Percentiles rank a stretch among this genome's conserved stretches.
phyloP scores from a whole-genome alignment of 164 flowering plant species.

The Vitis cinerea region DNA sequence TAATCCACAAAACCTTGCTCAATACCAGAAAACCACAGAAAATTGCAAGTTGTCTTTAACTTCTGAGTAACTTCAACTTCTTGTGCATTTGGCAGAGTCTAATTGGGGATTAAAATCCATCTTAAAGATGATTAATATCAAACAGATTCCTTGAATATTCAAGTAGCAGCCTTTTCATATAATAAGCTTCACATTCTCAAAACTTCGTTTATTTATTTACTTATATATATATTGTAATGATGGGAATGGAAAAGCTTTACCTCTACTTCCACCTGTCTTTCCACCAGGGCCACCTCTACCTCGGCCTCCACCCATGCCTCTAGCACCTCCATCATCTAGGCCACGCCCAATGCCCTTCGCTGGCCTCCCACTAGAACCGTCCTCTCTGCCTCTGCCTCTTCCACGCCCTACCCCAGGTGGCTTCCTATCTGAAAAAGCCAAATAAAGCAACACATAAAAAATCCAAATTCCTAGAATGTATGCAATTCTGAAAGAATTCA shows the following conservation, averaged over 20 bases:
- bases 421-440: conserved; percentile 29
- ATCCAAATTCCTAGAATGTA: background rate
- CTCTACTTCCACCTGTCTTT: conserved; percentile 42
- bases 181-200: too few relatives aligned
- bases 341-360: conserved; percentile 52
- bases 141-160: too few relatives aligned
- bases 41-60: too few relatives aligned
- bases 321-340: conserved; percentile 42
- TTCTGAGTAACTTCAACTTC: background rate
- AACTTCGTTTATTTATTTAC: too few relatives aligned
- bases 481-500: background rate
- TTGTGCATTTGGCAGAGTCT: background rate
- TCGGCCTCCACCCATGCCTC: conserved; percentile 45
- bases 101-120: background rate
- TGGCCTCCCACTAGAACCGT: conserved; percentile 35
- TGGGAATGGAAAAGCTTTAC: conserved; percentile 16
- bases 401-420: conserved; percentile 46
- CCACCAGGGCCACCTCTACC: conserved; percentile 53
- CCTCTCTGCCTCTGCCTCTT: conserved; percentile 44
- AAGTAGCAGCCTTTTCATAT: too few relatives aligned
- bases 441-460: background rate
- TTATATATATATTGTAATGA: background rate
- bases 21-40: too few relatives aligned
- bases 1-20: too few relatives aligned
- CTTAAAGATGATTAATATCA: too few relatives aligned